Conservation (phyloP, 108 stramenopile species). For the Nannochloropsis salina region DNA sequence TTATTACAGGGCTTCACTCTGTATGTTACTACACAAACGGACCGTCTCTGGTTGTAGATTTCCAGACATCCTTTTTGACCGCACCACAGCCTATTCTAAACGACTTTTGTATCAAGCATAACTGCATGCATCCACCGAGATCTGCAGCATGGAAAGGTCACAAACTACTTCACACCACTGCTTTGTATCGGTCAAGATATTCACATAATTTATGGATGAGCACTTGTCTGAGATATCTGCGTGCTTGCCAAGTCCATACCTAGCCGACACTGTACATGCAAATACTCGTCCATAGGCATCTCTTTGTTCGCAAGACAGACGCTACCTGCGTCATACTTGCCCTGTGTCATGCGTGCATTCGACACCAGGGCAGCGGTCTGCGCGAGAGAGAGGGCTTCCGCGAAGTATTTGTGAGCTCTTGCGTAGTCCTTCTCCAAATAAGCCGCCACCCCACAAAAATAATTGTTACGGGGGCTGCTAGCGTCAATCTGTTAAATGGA, state of each 20-base stretch:
- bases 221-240: neutral
- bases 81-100: too few species aligned
- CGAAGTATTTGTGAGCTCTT: neutral
- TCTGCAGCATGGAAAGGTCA: too few species aligned
- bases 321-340: neutral
- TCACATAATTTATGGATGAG: too few species aligned
- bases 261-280: constrained; percentile 2
- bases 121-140: too few species aligned
- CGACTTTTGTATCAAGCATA: too few species aligned
- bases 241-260: constrained; percentile 6
- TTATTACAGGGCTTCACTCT: too few species aligned
- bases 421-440: constrained; percentile 4
- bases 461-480: neutral
- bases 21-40: too few species aligned
- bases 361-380: neutral
- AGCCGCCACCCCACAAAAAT: constrained; percentile 5
- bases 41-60: too few species aligned
- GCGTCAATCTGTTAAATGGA: neutral
- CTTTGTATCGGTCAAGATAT: too few species aligned
- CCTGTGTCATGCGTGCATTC: neutral
- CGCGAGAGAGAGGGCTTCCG: neutral
- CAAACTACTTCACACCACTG: too few species aligned
- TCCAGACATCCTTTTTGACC: too few species aligned
- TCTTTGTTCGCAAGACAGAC: constrained; percentile 1
- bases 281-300: neutral